Evolutionary conservation across 2,329 filamentous ascomycete genomes (phyloP).

Genomic region (Cladosporium sp.): DNA sequence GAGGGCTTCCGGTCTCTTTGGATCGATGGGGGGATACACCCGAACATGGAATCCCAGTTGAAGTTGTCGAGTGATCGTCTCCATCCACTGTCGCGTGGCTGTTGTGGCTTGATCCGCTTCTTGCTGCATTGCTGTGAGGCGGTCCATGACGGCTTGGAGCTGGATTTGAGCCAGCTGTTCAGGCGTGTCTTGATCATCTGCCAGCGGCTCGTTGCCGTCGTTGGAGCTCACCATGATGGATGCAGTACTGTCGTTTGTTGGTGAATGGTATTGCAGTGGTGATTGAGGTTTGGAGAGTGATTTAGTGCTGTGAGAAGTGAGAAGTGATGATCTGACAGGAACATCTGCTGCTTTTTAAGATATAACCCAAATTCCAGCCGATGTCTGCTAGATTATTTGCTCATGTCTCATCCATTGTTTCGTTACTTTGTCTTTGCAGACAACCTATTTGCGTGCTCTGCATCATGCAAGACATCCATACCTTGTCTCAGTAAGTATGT

Average conservation of each 20-base stretch:
- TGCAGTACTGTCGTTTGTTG: background rate
- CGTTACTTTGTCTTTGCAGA: background rate
- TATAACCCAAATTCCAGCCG: background rate
- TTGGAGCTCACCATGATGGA: background rate
- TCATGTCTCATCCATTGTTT: background rate
- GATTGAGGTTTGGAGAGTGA: background rate
- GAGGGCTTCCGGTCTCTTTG: too few relatives aligned
- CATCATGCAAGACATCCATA: background rate
- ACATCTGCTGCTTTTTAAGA: background rate
- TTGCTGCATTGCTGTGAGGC: background rate
- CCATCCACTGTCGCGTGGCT: background rate
- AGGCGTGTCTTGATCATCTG: background rate
- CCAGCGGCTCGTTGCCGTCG: background rate
- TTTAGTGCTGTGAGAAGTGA: background rate
- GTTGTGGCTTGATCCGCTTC: background rate
- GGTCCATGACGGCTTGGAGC: background rate
- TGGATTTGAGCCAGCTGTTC: too few relatives aligned
- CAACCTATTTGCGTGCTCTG: background rate
- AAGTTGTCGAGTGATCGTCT: background rate
- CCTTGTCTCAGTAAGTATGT: conserved; percentile 44
- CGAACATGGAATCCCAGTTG: too few relatives aligned
- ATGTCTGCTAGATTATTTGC: background rate
- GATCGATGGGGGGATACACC: too few relatives aligned
- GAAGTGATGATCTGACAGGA: background rate
- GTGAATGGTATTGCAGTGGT: background rate